Percentiles rank a stretch among this genome's conserved stretches.
Conservation (phyloP, 73 alveolate genomes). For the Paramecium tetraurelia region DNA sequence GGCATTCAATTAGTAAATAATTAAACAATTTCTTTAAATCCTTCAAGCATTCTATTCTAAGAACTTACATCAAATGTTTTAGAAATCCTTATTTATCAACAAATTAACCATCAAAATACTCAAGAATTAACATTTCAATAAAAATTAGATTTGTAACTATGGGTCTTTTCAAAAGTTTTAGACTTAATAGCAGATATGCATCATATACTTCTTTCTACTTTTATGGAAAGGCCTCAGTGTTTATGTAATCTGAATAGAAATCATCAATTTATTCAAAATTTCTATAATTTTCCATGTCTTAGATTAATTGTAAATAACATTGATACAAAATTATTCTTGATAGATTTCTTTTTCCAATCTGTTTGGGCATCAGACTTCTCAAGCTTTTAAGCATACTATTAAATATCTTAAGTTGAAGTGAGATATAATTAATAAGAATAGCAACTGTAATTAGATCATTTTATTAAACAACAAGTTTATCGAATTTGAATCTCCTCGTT, state of each 20-base stretch:
- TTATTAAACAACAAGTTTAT: background rate
- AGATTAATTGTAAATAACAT: background rate
- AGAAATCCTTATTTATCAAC: background rate
- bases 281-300: background rate
- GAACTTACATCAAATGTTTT: background rate
- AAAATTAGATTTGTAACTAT: background rate
- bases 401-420: background rate
- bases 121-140: background rate
- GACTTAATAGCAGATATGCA: background rate
- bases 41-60: background rate
- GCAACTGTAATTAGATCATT: background rate
- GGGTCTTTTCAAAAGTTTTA: background rate
- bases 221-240: background rate
- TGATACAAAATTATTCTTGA: background rate
- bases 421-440: background rate
- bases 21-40: background rate
- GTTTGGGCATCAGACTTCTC: background rate
- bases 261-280: background rate
- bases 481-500: background rate
- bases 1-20: background rate
- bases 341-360: background rate
- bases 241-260: background rate
- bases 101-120: background rate
- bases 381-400: background rate
- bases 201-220: background rate